Evolutionary conservation across 148 eudicot genomes (phyloP), one percentile per base, ranked within the genome.

Genomic region (Heliosperma pusillum): DNA sequence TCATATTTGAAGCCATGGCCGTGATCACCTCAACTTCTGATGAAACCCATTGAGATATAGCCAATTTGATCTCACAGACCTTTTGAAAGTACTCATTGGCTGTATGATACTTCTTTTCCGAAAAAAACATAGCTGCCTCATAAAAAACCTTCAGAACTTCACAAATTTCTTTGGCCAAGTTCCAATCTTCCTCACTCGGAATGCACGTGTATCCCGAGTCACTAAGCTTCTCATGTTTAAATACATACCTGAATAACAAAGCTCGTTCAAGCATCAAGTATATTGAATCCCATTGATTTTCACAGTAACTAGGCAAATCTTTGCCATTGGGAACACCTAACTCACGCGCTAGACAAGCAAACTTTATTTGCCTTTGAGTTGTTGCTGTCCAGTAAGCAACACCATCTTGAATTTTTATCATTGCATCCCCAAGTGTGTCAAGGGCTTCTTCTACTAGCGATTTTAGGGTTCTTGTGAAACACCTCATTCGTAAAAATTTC

Each of bases 1-100:
- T 40, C 53, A 72, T 59, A 6, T 15, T 59, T 24, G 30, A 58
- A 58, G 75, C 75, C 66, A 59, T 21, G 53, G 22, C 53, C 40
- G 25, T 72, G 30, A 72, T 66, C 66, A 22, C 66, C 53, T 36
- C 33, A 13, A 2, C 40, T 40, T 72, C 66, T 13, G 45, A 72
- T 26, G 75, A 20, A 58, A 59, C 50, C 75, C 52, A 58, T 42
- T 57, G 5, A 19, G 52, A 40, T 20, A 57, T 10, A 72, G 65
- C 75, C 63, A 72, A 72, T 57, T 72, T 72, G 65, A 72, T 42
- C 20, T 72, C 75, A 33, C 75, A 72, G 27, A 57, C 65, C 75
- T 57, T 57, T 16, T 13, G 19, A 21, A 72, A 72, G 47, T 26
- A 33, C 16, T 56, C 10, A 22, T 33, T 72, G 61, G 29, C 52